These are phyloP conservation scores for Rubia tinctorum DNA, from an alignment of 305 asterid genomes.

Conservation along the genomic window DNA sequence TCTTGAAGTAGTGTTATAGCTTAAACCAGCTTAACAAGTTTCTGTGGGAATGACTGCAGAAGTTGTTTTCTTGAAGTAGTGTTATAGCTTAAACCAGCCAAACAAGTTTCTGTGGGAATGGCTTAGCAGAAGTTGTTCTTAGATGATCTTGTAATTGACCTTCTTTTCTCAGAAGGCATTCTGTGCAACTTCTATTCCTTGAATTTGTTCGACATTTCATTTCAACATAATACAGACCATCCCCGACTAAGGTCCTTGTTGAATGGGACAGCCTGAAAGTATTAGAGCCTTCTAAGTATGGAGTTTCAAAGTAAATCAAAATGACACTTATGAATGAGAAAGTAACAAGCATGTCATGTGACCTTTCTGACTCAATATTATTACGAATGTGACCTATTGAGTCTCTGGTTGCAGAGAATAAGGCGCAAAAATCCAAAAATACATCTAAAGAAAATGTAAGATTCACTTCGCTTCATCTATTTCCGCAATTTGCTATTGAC, in stretches of 20 bases:
- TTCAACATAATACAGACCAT: not conserved
- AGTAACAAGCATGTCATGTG: conserved; percentile 5
- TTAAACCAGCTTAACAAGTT: not conserved
- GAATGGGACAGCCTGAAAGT: not conserved
- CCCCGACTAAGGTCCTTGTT: not conserved
- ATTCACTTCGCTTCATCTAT: conserved; percentile 8
- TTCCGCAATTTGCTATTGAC: not conserved
- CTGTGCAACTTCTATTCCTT: not conserved
- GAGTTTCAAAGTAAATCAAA: not conserved
- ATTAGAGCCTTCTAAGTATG: not conserved
- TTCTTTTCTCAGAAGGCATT: not conserved
- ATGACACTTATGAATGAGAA: not conserved
- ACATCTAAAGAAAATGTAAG: conserved; percentile 53
- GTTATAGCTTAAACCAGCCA: not conserved
- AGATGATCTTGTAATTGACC: not conserved
- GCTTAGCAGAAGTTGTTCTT: not conserved
- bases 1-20: not conserved
- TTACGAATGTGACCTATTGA: not conserved
- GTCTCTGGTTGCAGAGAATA: conserved; percentile 44
- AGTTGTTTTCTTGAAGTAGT: not conserved
- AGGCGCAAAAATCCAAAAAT: conserved; percentile 17
- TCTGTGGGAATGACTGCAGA: not conserved
- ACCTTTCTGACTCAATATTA: conserved; percentile 2
- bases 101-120: not conserved
- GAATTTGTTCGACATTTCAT: not conserved